Evolutionary conservation across 768 basidiomycete species (phyloP), one percentile per base, ranked within the genome.

Genomic region (Rhizopogon vulgaris): DNA sequence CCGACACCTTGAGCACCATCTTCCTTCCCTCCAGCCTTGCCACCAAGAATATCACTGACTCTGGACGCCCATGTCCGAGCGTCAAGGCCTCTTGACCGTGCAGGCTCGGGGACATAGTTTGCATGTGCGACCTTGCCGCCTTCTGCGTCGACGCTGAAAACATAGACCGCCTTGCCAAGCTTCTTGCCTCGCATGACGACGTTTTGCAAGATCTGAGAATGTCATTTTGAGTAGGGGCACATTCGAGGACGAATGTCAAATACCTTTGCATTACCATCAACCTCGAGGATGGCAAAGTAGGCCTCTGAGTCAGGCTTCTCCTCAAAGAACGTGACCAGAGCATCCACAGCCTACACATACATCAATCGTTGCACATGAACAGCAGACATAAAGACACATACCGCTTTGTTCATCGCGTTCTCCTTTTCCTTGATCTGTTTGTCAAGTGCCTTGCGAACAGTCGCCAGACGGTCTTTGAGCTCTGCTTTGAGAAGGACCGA

Each of bases 21-120:
- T 53, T 91, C 91, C 69, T 94, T 97, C 12, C 96, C 96, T 50
- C 96, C 96, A 48, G 92, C 92, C 83, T 95, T 98, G 39, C 96
- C 96, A 24, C 94, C 94, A 9, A 98, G 60, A 8, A 94, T 69
- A 34, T 86, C 86, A 5, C 79, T 77, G 17, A 96, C 86, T 54
- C 79, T 81, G 22, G 76, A 69, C 24, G 94, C 87, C 96, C 96
- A 99, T n/a, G 69, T 73, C 55, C 93, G 87, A 22, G 89, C 94
- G 65, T 94, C 90, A 43, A 89, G 74, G 12, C 84, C 84, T 56
- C 80, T 78, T 28, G 72, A 72, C 64, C 86, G 87, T 1, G 69
- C 64, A 3, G 77, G 73, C 11, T 85, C 75, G 0, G 86, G 82
- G 40, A 97, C 77, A 59, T 78, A 85, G 70, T 97, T 98, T 52